Base-by-base conservation (phyloP, 805 yeast genomes). In the Komagataella phaffii region DNA sequence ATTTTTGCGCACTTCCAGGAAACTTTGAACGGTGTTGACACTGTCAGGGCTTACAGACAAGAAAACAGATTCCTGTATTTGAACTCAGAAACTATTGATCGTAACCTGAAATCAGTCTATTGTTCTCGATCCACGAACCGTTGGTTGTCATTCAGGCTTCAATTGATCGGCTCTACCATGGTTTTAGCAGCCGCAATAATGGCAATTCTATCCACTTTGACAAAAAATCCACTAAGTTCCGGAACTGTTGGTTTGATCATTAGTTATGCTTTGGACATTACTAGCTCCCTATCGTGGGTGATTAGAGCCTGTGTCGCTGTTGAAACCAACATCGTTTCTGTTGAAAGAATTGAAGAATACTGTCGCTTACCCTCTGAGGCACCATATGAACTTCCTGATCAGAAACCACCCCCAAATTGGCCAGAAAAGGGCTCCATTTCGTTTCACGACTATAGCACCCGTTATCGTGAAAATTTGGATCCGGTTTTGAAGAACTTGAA, bases 281-380 rank as follows among this genome's bases (percentile, higher is more conserved):
- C 85, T 0, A 64, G 68, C 17, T 67, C 79, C 3, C 69, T 83
- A 58, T 74, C 71, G 58, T 71, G 74, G 65, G 73, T 81, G 52
- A 85, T 83, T 6, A 70, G 85, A 58, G 70, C 73, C 63, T 69
- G 81, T 4, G 86, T 81, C 24, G 83, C 79, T 57, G 76, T 81
- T 47, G 88, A 83, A 61, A 71, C 81, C 6, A 79, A 75, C 57
- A 71, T 79, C 52, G 85, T 83, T 44, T 86, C 96, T 17, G 96
- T 95, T 47, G 99, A 91, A 71, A 82, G 99, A 69, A 82, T 91
- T 51, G 74, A 87, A 67, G 99, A 91, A 65, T 91, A 90, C 65
- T 79, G 95, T 44, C 66, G 70, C n/a, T 71, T 93, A 54, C 68
- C 72, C 40, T 75, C 89, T 18, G 99, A 91, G 69, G 96, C 93